A percentile compares a stretch with the other conserved stretches of the same genome.
Conservation (phyloP, 495 filamentous ascomycete species). For the Aspergillus bridgeri region DNA sequence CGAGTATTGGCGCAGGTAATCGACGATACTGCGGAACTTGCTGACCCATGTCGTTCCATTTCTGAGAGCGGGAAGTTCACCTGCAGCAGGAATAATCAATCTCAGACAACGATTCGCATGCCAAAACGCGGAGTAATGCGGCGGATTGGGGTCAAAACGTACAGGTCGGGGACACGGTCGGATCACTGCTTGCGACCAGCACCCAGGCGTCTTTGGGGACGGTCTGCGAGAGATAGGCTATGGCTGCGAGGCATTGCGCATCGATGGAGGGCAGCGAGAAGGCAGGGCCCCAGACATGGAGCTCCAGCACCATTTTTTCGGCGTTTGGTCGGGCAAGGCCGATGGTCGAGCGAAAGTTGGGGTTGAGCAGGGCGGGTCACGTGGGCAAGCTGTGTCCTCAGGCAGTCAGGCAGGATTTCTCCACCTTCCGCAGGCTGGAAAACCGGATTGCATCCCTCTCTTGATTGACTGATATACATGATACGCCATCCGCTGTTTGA, state of each 20-base stretch:
- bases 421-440: no score
- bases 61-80: constrained; percentile 68
- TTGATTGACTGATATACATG: neutral
- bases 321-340: neutral
- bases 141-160: constrained; percentile 29
- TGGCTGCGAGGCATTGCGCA: constrained; percentile 75
- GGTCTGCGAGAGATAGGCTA: constrained; percentile 63
- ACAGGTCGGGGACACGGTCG: constrained; percentile 73
- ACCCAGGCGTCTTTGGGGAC: constrained; percentile 63
- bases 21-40: constrained; percentile 71
- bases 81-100: constrained; percentile 40
- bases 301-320: constrained; percentile 60
- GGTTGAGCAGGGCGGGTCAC: constrained; percentile 1
- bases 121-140: constrained; percentile 11
- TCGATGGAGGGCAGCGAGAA: constrained; percentile 87
- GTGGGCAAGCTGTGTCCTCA: constrained; percentile 1
- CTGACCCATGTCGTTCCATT: constrained; percentile 61
- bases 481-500: neutral
- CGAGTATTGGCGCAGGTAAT: constrained; percentile 59
- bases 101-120: constrained; percentile 5
- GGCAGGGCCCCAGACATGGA: constrained; percentile 89
- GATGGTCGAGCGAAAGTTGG: constrained; percentile 19
- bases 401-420: constrained; percentile 5
- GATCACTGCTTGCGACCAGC: constrained; percentile 72
- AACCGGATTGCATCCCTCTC: neutral